Evolutionary conservation across 2,329 filamentous ascomycete species (phyloP), one percentile per base, ranked within the genome.

Genomic region (Scedosporium apiospermum): DNA sequence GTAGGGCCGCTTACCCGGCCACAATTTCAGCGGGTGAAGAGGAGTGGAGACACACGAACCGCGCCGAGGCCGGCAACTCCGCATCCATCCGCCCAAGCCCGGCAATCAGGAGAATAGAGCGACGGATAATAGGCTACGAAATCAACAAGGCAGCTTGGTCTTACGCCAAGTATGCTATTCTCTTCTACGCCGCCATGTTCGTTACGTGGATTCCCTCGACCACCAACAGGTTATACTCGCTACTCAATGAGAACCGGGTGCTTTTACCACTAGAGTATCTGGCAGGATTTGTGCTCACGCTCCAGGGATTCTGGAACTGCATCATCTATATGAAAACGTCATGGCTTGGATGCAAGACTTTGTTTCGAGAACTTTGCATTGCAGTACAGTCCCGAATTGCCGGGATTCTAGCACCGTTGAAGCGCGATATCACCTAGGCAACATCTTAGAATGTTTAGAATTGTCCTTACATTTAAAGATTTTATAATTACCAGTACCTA

Each of bases 301-400:
- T 90, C 1, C 89, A 93, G 69, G 89, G 89, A 0, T 88, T 91
- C 68, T 92, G 89, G 88, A 93, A 93, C 70, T 82, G 84, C 21
- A 69, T 87, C 61, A 89, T 93, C 64, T 93, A 92, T 71, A 73
- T 84, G 10, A 78, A 80, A 5, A 89, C 87, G 1, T 88, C 86
- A 4, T 82, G 83, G 76, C 72, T 80, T 58, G 84, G 84, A 0
- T 83, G 83, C 67, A 78, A 78, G 67, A 64, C 64, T 1, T 21
- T 66, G 18, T 63, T 63, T 34, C 27, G 27, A 6, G 27, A 30
- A 4, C 27, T 30, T 6, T 30, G 27, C 27, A 30, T 30, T 30
- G 27, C 27, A 30, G 27, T 30, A 6, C 27, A 30, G 4, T 30
- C 27, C 27, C 27, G 6, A 30, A 30, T 30, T 30, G 27, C 27